Evolutionary conservation across 2,329 filamentous ascomycete species (phyloP).

Genomic region (Colletotrichum liriopes): DNA sequence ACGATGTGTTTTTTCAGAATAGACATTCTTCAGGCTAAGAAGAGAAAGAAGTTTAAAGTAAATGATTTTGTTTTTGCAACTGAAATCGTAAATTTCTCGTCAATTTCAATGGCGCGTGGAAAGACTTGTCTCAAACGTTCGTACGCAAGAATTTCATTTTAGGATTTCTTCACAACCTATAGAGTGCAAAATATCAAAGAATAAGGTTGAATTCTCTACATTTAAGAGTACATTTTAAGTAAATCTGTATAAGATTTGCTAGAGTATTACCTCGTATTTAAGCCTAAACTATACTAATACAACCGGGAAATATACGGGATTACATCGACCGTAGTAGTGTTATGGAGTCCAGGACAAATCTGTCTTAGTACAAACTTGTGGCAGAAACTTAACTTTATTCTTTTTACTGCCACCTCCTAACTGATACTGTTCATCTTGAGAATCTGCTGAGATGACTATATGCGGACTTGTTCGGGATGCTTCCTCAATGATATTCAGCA

Average conservation of each 20-base stretch:
- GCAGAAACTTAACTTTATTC: background rate
- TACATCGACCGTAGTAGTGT: too few relatives aligned
- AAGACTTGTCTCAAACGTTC: too few relatives aligned
- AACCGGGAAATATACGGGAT: too few relatives aligned
- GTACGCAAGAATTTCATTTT: too few relatives aligned
- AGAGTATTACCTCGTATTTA: too few relatives aligned
- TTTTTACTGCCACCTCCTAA: background rate
- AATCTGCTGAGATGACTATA: background rate
- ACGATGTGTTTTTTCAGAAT: background rate
- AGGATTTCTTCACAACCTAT: too few relatives aligned
- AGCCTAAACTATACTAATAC: too few relatives aligned
- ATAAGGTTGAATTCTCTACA: too few relatives aligned
- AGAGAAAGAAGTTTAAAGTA: background rate
- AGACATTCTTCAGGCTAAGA: background rate
- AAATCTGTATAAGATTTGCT: too few relatives aligned
- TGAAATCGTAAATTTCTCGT: background rate
- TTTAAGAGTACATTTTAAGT: too few relatives aligned
- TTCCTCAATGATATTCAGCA: background rate
- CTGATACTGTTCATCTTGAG: background rate
- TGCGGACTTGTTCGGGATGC: background rate
- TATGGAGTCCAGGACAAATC: background rate
- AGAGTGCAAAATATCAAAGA: too few relatives aligned
- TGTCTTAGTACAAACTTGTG: background rate
- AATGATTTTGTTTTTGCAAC: background rate
- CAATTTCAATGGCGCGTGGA: too few relatives aligned